phyloP scores from a whole-genome alignment of 768 basidiomycete genomes.

The Russula griseocarnosa region DNA sequence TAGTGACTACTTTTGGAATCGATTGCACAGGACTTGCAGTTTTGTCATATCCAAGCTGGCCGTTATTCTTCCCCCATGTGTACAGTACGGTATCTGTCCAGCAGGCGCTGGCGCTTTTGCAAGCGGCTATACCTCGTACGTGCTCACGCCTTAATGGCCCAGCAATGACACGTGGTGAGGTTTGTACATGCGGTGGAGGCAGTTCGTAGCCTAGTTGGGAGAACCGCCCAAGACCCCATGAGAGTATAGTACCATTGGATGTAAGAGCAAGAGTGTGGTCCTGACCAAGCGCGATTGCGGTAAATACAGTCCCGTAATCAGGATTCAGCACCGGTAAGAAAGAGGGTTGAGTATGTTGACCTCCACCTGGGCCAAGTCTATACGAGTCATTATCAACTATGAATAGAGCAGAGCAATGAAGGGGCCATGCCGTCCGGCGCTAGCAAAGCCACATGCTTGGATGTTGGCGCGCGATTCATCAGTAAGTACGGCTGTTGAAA shows the following conservation, averaged over 20 bases:
- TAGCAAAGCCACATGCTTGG: conserved; percentile 85
- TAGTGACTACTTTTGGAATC: conserved; percentile 75
- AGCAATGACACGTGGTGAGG: conserved; percentile 66
- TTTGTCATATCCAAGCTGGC: conserved; percentile 89
- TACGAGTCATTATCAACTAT: background rate
- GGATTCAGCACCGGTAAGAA: conserved; percentile 59
- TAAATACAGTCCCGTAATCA: conserved; percentile 45
- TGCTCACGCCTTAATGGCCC: conserved; percentile 73
- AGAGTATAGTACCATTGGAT: conserved; percentile 72
- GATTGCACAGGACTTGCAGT: conserved; percentile 69
- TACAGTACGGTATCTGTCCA: conserved; percentile 72
- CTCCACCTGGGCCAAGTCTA: conserved; percentile 58
- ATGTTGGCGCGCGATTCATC: conserved; percentile 69
- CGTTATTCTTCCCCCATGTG: conserved; percentile 90
- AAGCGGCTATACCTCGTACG: conserved; percentile 80
- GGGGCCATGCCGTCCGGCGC: conserved; percentile 67
- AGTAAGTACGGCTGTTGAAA: conserved; percentile 53
- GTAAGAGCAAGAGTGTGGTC: conserved; percentile 92
- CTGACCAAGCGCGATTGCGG: conserved; percentile 78
- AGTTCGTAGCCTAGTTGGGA: conserved; percentile 83
- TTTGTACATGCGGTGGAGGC: conserved; percentile 61
- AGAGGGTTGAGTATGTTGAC: conserved; percentile 73
- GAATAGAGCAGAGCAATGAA: background rate
- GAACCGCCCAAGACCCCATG: conserved; percentile 90
- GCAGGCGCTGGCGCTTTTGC: conserved; percentile 81